Conservation (phyloP, 1,139 yeast genomes). For the Geotrichum europaeum region DNA sequence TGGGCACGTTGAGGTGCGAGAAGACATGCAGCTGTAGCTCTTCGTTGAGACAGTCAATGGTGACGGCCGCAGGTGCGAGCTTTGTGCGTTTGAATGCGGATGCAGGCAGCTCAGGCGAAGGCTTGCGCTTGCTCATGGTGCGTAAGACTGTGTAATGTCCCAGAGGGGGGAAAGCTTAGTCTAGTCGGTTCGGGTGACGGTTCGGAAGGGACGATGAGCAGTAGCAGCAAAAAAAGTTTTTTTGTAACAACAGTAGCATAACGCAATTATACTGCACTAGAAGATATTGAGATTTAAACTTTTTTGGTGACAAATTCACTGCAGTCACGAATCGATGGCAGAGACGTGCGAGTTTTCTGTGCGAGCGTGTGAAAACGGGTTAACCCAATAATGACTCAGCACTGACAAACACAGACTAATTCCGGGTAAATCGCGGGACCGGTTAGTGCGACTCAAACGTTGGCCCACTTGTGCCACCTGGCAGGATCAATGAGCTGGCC, state of each 20-base stretch:
- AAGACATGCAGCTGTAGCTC: constrained; percentile 14
- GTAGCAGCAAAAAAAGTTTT: neutral
- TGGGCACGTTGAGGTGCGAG: constrained; percentile 7
- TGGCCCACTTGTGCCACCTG: neutral
- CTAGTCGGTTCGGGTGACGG: neutral
- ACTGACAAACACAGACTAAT: neutral
- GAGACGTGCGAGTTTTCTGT: too few relatives aligned
- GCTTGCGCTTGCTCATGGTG: constrained; percentile 15
- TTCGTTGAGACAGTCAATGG: constrained; percentile 9
- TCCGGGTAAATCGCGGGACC: constrained; percentile 4
- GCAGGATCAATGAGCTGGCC: neutral
- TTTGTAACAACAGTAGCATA: neutral
- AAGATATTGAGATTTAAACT: neutral
- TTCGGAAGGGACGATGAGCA: neutral
- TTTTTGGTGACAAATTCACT: neutral
- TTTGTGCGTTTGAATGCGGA: neutral
- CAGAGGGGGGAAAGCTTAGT: neutral
- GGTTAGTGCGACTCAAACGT: constrained; percentile 6
- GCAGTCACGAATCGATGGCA: neutral
- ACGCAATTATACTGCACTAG: neutral
- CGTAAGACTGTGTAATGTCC: neutral
- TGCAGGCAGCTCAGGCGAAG: constrained; percentile 1
- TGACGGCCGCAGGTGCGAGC: neutral
- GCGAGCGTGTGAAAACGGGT: neutral
- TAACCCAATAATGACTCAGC: neutral